Conservation (phyloP, 768 basidiomycete genomes). For the Lanmaoa rubissima region DNA sequence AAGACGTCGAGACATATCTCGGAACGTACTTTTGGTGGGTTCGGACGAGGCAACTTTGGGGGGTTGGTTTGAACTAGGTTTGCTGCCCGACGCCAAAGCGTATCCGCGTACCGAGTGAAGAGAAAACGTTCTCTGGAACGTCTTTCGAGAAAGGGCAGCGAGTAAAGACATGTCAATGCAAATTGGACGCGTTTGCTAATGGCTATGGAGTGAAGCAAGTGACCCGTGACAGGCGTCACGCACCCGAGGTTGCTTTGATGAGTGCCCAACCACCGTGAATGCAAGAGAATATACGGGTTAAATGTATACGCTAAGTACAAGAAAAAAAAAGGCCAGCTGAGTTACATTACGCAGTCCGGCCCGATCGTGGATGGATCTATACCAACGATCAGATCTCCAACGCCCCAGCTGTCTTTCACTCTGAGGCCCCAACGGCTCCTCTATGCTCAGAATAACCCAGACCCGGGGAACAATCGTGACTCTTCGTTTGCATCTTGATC, state of each 20-base stretch:
- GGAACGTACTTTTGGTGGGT: conserved; percentile 21
- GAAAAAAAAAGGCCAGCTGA: conserved; percentile 6
- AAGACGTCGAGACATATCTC: not conserved
- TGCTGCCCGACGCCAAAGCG: conserved; percentile 9
- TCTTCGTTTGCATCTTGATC: conserved; percentile 29
- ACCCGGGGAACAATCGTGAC: conserved; percentile 43
- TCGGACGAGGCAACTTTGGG: conserved; percentile 8
- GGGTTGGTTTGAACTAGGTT: not conserved
- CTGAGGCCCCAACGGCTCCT: not conserved
- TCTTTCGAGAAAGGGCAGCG: conserved; percentile 7
- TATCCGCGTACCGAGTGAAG: conserved; percentile 13
- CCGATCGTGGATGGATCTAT: conserved; percentile 11
- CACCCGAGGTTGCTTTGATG: not conserved
- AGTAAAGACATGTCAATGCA: conserved; percentile 21
- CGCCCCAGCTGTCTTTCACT: not conserved
- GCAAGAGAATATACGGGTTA: not conserved
- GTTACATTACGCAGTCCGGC: conserved; percentile 11
- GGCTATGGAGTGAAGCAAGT: not conserved
- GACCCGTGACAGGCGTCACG: conserved; percentile 4
- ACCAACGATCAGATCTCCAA: not conserved
- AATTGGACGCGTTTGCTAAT: not conserved
- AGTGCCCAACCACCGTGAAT: no score
- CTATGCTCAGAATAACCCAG: conserved; percentile 38
- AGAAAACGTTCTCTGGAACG: conserved; percentile 11
- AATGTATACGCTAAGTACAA: conserved; percentile 26